Conservation (phyloP, 805 yeast genomes). For the Debaryomyces tyrocola region DNA sequence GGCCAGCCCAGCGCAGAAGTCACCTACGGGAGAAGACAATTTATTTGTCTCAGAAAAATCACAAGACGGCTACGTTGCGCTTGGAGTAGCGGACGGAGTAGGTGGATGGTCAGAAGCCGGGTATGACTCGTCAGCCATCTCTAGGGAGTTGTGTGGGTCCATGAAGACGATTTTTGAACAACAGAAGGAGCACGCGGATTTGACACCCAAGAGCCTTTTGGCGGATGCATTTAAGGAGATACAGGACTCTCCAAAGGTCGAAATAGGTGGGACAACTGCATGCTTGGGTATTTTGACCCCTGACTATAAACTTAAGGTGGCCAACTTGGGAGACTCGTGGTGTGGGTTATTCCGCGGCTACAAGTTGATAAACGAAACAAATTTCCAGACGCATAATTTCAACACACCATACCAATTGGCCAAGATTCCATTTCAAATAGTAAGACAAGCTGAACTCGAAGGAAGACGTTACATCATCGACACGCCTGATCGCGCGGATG, state of each 20-base stretch:
- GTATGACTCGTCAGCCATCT: conserved; percentile 83
- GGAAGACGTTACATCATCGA: conserved; percentile 71
- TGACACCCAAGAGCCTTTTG: conserved; percentile 50
- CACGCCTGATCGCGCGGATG: conserved; percentile 67
- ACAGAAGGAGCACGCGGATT: conserved; percentile 3
- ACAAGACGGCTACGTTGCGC: conserved; percentile 44
- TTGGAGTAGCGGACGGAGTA: conserved; percentile 95
- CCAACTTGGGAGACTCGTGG: conserved; percentile 95
- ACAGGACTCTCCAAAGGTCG: conserved; percentile 54
- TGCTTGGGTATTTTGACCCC: conserved; percentile 74
- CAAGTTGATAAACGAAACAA: conserved; percentile 62
- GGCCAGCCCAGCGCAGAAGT: conserved; percentile 41
- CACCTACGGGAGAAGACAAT: conserved; percentile 78
- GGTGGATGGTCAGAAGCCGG: conserved; percentile 97
- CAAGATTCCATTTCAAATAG: conserved; percentile 67
- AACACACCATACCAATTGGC: conserved; percentile 92
- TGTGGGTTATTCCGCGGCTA: conserved; percentile 77
- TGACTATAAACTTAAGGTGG: conserved; percentile 57
- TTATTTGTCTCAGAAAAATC: conserved; percentile 51
- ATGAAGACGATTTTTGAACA: conserved; percentile 43
- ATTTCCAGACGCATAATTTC: conserved; percentile 80
- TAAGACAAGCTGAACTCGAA: conserved; percentile 50
- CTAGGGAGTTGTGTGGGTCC: conserved; percentile 70
- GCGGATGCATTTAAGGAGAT: conserved; percentile 56
- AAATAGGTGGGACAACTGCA: conserved; percentile 93